Base-by-base conservation (phyloP, 2,329 filamentous ascomycete species). In the Mycosphaerella arachidis region DNA sequence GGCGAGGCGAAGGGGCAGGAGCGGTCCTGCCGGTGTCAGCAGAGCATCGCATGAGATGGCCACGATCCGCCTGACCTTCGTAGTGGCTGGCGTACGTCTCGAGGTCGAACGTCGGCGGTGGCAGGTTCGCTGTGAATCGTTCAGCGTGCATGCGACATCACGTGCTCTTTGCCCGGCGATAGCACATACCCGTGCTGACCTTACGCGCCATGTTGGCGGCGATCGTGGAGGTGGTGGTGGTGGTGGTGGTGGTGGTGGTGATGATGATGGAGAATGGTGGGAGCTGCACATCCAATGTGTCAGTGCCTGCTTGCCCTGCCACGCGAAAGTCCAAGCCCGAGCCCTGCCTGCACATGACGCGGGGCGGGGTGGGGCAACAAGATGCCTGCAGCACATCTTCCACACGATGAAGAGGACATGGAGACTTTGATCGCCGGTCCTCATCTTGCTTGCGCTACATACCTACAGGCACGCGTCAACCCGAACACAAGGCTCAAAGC, bases 21-120 rank as follows among this genome's bases (percentile, higher is more conserved):
- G 93, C 59, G 89, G 84, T 62, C 91, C 92, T 95, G 66, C 6
- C 29, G 56, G 6, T 10, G 37, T 57, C 24, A 43, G 51, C 40
- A 27, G 53, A 30, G 24, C 10, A 18, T 20, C 40, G 48, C 43
- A 1, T 4, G 10, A 20, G 51, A 29, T 13, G 30, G 13, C 7
- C 12, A 13, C 13, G 50, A 29, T 6, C 12, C 6, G 27, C 46
- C 54, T 12, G 77, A 92, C 92, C 91, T 72, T 81, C 82, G 76
- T 97, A 99, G 72, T 97, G 96, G 66, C 88, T 83, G 53, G 96
- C 89, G 75, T 97, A 97, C 40, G 89, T 85, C 62, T 97, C 91
- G 46, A 99, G 83, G 70, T 97, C 94, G 67, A 97, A 88, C 72
- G 93, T 96, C 9, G 93, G 92, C 6, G 84, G 76, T 18, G 70